Percentiles rank a stretch among this genome's conserved stretches.
Evolutionary conservation across 805 yeast species (phyloP).

Genomic region (Kuraishia floccosa): DNA sequence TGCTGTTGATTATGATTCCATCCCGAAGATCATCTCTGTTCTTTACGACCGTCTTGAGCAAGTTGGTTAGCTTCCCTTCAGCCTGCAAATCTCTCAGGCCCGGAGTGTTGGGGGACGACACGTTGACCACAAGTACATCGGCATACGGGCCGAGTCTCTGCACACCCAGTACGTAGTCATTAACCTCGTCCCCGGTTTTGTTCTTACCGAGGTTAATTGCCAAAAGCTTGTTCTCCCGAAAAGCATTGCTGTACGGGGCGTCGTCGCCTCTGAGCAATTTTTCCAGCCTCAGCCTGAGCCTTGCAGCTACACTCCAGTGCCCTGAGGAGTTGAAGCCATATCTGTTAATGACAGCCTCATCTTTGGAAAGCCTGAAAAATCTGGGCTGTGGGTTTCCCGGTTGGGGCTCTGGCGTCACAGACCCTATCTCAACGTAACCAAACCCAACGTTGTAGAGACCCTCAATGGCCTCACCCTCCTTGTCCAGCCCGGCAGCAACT

Average conservation of each 20-base stretch:
- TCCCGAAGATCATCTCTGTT: constrained; percentile 52
- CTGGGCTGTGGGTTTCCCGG: constrained; percentile 94
- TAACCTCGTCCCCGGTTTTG: constrained; percentile 81
- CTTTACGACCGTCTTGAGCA: constrained; percentile 55
- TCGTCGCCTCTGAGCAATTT: constrained; percentile 19
- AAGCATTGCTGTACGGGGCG: constrained; percentile 29
- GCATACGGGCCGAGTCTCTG: constrained; percentile 73
- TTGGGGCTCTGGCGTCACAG: constrained; percentile 87
- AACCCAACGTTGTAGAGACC: constrained; percentile 70
- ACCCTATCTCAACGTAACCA: constrained; percentile 86
- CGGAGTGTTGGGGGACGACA: constrained; percentile 94
- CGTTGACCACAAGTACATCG: constrained; percentile 83
- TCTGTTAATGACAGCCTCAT: constrained; percentile 86
- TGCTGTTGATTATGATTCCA: constrained; percentile 24
- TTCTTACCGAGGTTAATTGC: constrained; percentile 89
- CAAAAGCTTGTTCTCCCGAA: constrained; percentile 52
- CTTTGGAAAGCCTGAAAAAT: constrained; percentile 75
- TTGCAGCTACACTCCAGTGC: constrained; percentile 59
- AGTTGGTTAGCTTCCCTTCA: constrained; percentile 57
- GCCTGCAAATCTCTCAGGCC: constrained; percentile 82
- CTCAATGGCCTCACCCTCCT: constrained; percentile 87
- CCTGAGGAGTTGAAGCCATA: constrained; percentile 94
- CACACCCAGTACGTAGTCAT: constrained; percentile 82
- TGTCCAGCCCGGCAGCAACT: constrained; percentile 92
- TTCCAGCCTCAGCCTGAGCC: constrained; percentile 54